These are phyloP conservation scores for Epichloe scottii DNA, from an alignment of 2,329 filamentous ascomycete species.

Conservation along the genomic window DNA sequence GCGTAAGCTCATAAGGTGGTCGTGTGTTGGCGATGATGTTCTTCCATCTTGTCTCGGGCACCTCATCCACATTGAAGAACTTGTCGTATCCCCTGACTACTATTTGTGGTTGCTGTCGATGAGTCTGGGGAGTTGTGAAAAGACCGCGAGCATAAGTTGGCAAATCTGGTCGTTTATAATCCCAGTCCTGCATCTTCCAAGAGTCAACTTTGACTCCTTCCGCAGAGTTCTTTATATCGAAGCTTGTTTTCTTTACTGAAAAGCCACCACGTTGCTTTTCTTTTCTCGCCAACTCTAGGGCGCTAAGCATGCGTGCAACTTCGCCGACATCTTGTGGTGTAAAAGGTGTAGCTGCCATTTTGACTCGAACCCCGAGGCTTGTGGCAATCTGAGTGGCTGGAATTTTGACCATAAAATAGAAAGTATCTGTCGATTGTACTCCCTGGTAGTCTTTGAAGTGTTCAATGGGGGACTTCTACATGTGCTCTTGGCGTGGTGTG, in stretches of 20 bases:
- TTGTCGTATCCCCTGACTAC: conserved; percentile 90
- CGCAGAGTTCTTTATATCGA: conserved; percentile 49
- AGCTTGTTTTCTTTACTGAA: conserved; percentile 71
- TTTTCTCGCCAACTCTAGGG: conserved; percentile 46
- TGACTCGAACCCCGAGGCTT: background rate
- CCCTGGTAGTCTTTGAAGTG: no score
- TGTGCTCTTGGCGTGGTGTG: no score
- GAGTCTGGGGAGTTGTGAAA: conserved; percentile 65
- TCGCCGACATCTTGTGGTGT: conserved; percentile 56
- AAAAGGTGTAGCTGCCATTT: conserved; percentile 39
- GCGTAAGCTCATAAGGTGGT: conserved; percentile 86
- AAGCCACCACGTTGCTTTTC: conserved; percentile 47
- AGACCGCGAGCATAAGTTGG: conserved; percentile 89
- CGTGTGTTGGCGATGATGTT: conserved; percentile 64
- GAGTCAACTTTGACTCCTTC: conserved; percentile 64
- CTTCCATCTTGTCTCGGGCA: conserved; percentile 68
- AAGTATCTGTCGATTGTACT: no score
- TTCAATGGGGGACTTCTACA: no score
- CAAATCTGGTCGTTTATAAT: conserved; percentile 78
- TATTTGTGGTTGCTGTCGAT: conserved; percentile 59
- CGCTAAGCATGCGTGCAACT: conserved; percentile 51
- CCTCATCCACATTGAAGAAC: conserved; percentile 91
- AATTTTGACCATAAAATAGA: background rate
- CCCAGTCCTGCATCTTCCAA: conserved; percentile 90
- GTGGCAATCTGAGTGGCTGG: background rate